These are phyloP conservation scores for Trametes cingulata DNA, from an alignment of 768 basidiomycete genomes.

Conservation along the genomic window DNA sequence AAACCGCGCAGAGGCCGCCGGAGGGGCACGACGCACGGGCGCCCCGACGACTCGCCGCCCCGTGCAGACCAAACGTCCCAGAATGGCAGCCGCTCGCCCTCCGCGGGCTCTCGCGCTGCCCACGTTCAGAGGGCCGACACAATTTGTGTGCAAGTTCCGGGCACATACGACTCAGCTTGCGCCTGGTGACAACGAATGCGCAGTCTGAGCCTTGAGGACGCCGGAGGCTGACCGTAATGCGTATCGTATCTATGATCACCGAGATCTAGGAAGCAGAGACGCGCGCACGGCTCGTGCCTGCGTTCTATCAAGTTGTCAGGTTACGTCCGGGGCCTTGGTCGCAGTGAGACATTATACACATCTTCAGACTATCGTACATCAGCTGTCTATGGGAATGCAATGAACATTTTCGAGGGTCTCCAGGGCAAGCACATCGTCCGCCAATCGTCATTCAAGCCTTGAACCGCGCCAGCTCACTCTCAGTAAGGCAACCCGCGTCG, in stretches of 20 bases:
- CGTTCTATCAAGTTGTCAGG: too few relatives aligned
- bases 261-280: background rate
- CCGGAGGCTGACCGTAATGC: background rate
- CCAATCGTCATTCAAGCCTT: background rate
- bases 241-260: background rate
- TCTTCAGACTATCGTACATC: too few relatives aligned
- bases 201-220: too few relatives aligned
- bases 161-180: too few relatives aligned
- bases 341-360: background rate
- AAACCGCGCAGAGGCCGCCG: background rate
- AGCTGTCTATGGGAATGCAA: too few relatives aligned
- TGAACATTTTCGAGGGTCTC: too few relatives aligned
- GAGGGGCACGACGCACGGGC: background rate
- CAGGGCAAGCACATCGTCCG: too few relatives aligned
- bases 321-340: background rate
- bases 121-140: too few relatives aligned
- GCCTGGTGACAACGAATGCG: too few relatives aligned
- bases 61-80: background rate
- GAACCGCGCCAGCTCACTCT: slow-evolving; percentile 39
- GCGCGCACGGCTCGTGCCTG: background rate
- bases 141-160: too few relatives aligned
- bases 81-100: background rate
- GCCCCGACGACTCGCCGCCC: slow-evolving; percentile 13
- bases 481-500: slow-evolving; percentile 46
- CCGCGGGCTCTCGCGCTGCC: background rate